These are phyloP conservation scores for Nicotiana paniculata DNA, from an alignment of 257 asterid species.

Conservation along the genomic window DNA sequence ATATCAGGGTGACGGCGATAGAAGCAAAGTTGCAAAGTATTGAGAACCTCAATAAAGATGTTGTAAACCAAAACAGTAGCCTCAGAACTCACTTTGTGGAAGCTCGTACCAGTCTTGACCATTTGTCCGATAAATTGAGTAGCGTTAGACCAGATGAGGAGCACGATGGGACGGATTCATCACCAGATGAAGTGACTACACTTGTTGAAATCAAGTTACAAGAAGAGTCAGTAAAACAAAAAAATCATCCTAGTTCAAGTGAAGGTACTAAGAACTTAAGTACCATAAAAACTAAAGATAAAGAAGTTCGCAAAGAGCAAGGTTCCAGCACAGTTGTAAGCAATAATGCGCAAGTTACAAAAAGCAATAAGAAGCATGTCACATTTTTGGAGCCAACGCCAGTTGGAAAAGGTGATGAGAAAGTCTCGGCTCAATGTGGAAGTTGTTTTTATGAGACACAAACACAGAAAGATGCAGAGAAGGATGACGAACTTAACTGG, in stretches of 20 bases:
- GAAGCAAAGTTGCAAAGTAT: slow-evolving; percentile 51
- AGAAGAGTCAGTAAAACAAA: neutral
- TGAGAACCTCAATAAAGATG: slow-evolving; percentile 47
- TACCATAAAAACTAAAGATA: neutral
- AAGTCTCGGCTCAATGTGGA: slow-evolving; percentile 2
- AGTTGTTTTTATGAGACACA: slow-evolving; percentile 13
- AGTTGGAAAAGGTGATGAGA: slow-evolving; percentile 11
- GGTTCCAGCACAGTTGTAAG: neutral
- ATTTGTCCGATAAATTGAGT: slow-evolving; percentile 49
- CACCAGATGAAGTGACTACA: neutral
- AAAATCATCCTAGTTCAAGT: neutral
- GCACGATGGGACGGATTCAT: slow-evolving; percentile 23
- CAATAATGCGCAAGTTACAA: neutral
- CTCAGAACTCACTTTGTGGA: slow-evolving; percentile 50
- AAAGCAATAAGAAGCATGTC: neutral
- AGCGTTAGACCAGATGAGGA: slow-evolving; percentile 57
- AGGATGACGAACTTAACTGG: slow-evolving; percentile 51
- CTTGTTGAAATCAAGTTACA: neutral
- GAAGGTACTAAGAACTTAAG: neutral
- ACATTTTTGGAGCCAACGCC: slow-evolving; percentile 8
- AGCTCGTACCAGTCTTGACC: slow-evolving; percentile 45
- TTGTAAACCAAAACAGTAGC: slow-evolving; percentile 44
- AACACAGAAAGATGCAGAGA: slow-evolving; percentile 9
- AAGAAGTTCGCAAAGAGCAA: neutral
- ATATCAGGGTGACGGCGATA: slow-evolving; percentile 45